These are phyloP conservation scores for Neurospora sp. DNA, from an alignment of 495 filamentous ascomycete species.

Conservation along the genomic window DNA sequence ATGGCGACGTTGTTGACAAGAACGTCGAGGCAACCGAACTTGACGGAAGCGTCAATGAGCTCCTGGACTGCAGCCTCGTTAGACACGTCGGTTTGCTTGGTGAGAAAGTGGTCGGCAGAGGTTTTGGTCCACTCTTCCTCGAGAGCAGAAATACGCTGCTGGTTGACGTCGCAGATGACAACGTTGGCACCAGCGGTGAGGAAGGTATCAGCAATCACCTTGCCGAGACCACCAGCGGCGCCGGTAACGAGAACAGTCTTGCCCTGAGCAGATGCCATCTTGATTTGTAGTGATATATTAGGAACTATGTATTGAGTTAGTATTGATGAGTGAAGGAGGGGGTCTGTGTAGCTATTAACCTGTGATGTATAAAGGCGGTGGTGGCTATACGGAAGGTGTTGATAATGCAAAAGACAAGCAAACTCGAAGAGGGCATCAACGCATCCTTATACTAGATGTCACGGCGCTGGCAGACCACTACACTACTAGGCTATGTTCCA, in stretches of 20 bases:
- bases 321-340: not conserved
- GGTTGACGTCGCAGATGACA: conserved; percentile 36
- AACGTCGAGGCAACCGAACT: conserved; percentile 36
- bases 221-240: conserved; percentile 33
- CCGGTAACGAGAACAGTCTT: conserved; percentile 37
- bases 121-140: conserved; percentile 18
- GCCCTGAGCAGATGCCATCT: conserved; percentile 18
- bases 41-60: conserved; percentile 24
- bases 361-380: not conserved
- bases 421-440: not conserved
- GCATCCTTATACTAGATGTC: not conserved
- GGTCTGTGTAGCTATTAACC: not conserved
- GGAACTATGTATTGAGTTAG: not conserved
- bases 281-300: not conserved
- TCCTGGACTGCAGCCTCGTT: conserved; percentile 25
- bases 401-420: not conserved
- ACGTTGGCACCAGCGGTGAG: conserved; percentile 34
- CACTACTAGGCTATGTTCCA: no score
- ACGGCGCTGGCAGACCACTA: no score
- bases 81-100: conserved; percentile 25
- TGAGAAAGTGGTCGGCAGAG: conserved; percentile 19
- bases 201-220: conserved; percentile 27
- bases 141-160: conserved; percentile 24
- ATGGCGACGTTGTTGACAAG: conserved; percentile 44
- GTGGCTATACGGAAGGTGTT: not conserved